These are phyloP conservation scores for Ochromonas danica DNA, from an alignment of 108 stramenopile genomes.

Conservation along the genomic window DNA sequence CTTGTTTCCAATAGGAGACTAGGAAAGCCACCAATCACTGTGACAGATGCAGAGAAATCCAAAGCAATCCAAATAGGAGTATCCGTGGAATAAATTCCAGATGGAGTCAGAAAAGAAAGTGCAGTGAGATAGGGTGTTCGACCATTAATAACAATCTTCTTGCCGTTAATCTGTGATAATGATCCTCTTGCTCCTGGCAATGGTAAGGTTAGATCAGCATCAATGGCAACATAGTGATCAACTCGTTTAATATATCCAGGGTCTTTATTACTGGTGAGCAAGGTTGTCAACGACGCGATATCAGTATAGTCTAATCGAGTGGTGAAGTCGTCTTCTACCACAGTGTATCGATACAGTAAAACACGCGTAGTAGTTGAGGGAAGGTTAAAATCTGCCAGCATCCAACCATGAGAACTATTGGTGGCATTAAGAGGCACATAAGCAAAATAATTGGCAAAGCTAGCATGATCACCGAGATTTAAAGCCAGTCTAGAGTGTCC, in stretches of 20 bases:
- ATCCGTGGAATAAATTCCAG: not conserved
- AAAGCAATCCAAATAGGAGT: not conserved
- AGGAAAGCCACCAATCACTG: not conserved
- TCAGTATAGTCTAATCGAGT: constrained; percentile 2
- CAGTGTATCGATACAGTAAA: not conserved
- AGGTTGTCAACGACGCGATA: not conserved
- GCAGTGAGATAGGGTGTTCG: not conserved
- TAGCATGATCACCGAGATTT: not conserved
- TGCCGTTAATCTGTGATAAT: not conserved
- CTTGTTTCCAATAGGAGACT: constrained; percentile 10
- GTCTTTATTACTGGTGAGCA: not conserved
- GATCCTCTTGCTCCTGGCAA: not conserved
- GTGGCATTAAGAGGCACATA: not conserved
- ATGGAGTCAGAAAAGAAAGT: not conserved
- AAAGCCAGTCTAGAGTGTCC: not conserved
- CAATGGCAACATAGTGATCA: not conserved
- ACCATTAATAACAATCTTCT: constrained; percentile 2
- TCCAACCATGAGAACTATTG: not conserved
- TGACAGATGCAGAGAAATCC: not conserved
- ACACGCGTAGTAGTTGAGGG: not conserved
- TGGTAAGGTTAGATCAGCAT: not conserved
- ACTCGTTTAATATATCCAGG: not conserved
- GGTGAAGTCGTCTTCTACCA: not conserved
- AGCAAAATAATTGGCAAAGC: not conserved
- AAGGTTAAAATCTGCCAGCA: not conserved